Conservation (phyloP, 768 basidiomycete species). For the Mycena filopes region DNA sequence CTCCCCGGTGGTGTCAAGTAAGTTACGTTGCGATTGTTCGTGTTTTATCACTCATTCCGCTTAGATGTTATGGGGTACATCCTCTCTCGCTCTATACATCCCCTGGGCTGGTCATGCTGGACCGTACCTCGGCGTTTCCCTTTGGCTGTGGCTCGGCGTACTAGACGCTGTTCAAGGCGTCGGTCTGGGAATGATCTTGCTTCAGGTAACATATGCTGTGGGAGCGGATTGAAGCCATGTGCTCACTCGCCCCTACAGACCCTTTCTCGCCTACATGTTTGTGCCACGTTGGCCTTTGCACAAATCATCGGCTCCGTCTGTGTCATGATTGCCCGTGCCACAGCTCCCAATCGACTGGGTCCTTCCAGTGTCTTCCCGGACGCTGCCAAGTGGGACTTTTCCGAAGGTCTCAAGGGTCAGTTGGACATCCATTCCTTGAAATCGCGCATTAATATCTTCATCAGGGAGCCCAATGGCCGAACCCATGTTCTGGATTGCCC, state of each 20-base stretch:
- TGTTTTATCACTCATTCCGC: slow-evolving; percentile 15
- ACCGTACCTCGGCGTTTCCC: slow-evolving; percentile 87
- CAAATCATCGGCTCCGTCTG: slow-evolving; percentile 91
- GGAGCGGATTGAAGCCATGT: slow-evolving; percentile 34
- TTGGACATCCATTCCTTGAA: slow-evolving; percentile 13
- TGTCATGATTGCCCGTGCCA: slow-evolving; percentile 93
- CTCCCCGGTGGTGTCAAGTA: slow-evolving; percentile 95
- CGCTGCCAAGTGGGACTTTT: slow-evolving; percentile 90
- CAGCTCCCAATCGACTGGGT: slow-evolving; percentile 89
- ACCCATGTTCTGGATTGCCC: slow-evolving; percentile 89
- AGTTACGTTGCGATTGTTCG: neutral
- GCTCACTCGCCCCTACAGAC: slow-evolving; percentile 55
- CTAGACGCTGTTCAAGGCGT: slow-evolving; percentile 95
- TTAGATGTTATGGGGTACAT: slow-evolving; percentile 94
- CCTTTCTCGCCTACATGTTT: slow-evolving; percentile 92
- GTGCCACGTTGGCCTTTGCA: slow-evolving; percentile 90
- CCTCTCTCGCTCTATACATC: slow-evolving; percentile 90
- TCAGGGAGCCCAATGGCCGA: slow-evolving; percentile 83
- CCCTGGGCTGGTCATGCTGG: slow-evolving; percentile 91
- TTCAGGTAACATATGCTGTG: slow-evolving; percentile 61
- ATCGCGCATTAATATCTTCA: slow-evolving; percentile 10
- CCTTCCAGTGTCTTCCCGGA: slow-evolving; percentile 93
- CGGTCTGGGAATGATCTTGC: slow-evolving; percentile 90
- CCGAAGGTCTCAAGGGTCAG: slow-evolving; percentile 69
- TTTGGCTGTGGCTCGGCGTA: slow-evolving; percentile 97